Percentiles rank a stretch among this genome's conserved stretches.
Conservation (phyloP, 768 basidiomycete genomes). For the Lentinus brumalis region DNA sequence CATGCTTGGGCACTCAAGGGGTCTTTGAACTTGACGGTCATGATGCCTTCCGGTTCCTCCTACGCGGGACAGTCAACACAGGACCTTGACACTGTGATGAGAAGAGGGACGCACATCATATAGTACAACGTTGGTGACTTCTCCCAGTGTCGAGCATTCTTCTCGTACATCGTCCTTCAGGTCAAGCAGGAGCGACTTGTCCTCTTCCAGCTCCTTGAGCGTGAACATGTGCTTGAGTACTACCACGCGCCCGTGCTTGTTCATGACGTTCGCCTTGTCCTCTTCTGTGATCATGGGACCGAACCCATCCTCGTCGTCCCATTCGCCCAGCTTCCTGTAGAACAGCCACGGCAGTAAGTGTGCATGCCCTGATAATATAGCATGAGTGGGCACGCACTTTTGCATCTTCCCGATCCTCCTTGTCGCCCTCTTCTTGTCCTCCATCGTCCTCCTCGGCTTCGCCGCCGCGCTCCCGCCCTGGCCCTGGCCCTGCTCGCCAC, state of each 20-base stretch:
- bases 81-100: background rate
- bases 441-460: constrained; percentile 55
- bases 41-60: constrained; percentile 92
- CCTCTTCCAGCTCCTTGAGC: constrained; percentile 80
- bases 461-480: constrained; percentile 33
- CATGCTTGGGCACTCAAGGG: constrained; percentile 93
- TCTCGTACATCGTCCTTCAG: constrained; percentile 96
- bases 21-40: constrained; percentile 96
- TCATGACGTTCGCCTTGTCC: constrained; percentile 46
- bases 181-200: constrained; percentile 83
- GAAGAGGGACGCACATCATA: constrained; percentile 77
- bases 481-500: constrained; percentile 35
- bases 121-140: constrained; percentile 93
- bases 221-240: constrained; percentile 97
- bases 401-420: constrained; percentile 84
- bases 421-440: constrained; percentile 78
- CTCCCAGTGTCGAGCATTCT: constrained; percentile 86
- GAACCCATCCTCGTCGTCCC: constrained; percentile 94
- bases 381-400: constrained; percentile 50
- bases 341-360: background rate
- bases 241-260: constrained; percentile 75
- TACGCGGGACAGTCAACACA: constrained; percentile 34
- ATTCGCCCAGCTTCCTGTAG: constrained; percentile 84
- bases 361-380: no score
- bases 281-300: constrained; percentile 67